These are phyloP conservation scores for Daldinia childiae DNA, from an alignment of 495 filamentous ascomycete genomes.

Conservation along the genomic window DNA sequence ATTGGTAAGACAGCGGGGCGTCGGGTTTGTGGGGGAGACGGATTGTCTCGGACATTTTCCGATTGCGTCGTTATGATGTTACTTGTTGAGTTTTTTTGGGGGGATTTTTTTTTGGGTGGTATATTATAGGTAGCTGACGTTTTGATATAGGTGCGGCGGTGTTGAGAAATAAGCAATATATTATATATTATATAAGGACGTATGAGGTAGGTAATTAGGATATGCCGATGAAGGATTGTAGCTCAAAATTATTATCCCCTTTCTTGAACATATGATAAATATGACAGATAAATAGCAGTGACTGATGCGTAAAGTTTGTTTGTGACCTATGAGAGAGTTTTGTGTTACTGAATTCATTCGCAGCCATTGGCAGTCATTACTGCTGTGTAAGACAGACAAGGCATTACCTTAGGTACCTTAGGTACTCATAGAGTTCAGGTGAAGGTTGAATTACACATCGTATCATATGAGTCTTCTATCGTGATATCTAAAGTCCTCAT, in stretches of 20 bases:
- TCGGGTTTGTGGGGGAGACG: constrained; percentile 44
- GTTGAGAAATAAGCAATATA: not conserved
- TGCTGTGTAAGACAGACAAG: not conserved
- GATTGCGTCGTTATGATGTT: constrained; percentile 8
- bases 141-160: constrained; percentile 3
- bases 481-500: not conserved
- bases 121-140: not conserved
- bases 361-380: not conserved
- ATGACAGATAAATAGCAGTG: not conserved
- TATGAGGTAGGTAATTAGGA: not conserved
- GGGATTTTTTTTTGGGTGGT: not conserved
- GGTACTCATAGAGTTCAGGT: not conserved
- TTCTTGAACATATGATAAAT: not conserved
- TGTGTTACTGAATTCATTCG: not conserved
- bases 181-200: constrained; percentile 1
- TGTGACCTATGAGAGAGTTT: not conserved
- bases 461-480: not conserved
- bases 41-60: constrained; percentile 30
- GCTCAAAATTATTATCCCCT: not conserved
- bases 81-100: not conserved
- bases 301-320: not conserved
- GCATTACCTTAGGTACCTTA: not conserved
- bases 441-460: not conserved
- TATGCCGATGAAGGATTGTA: not conserved
- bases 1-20: constrained; percentile 45